phyloP scores from a whole-genome alignment of 345 rosid species.

The Gossypium rotundifolium region DNA sequence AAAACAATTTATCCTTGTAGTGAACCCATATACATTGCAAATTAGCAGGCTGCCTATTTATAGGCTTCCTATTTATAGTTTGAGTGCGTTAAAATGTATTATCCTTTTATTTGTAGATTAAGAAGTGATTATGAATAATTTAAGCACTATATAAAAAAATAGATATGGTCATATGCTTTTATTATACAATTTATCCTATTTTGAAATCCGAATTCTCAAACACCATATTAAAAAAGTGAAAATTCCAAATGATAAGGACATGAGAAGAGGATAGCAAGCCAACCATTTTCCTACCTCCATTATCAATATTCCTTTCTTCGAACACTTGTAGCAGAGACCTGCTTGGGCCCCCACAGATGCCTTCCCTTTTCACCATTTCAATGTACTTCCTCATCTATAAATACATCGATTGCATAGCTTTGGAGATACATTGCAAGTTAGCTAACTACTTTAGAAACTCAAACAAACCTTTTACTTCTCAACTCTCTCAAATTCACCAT shows the following conservation, averaged over 20 bases:
- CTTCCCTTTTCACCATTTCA: background rate
- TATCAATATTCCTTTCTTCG: conserved; percentile 37
- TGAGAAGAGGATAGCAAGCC: conserved; percentile 51
- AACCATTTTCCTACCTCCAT: conserved; percentile 25
- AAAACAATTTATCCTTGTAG: no score
- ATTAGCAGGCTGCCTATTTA: no score
- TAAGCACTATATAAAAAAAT: fast-evolving
- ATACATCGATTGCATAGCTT: conserved; percentile 16
- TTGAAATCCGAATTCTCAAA: no score
- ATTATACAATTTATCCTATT: no score
- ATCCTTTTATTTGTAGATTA: fast-evolving
- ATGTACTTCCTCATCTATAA: conserved; percentile 26
- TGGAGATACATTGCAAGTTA: background rate
- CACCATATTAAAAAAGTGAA: no score
- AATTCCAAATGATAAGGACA: conserved; percentile 34
- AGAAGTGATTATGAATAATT: no score
- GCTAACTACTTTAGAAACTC: background rate
- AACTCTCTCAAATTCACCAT: conserved; percentile 31
- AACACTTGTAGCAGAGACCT: conserved; percentile 12
- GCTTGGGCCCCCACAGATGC: background rate
- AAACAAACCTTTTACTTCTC: background rate
- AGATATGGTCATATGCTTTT: no score
- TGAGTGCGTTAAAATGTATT: no score
- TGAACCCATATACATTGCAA: no score
- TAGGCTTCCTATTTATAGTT: no score